Evolutionary conservation across 1,284 basidiomycete species (phyloP).

Genomic region (Sanghuangporus weigelae): DNA sequence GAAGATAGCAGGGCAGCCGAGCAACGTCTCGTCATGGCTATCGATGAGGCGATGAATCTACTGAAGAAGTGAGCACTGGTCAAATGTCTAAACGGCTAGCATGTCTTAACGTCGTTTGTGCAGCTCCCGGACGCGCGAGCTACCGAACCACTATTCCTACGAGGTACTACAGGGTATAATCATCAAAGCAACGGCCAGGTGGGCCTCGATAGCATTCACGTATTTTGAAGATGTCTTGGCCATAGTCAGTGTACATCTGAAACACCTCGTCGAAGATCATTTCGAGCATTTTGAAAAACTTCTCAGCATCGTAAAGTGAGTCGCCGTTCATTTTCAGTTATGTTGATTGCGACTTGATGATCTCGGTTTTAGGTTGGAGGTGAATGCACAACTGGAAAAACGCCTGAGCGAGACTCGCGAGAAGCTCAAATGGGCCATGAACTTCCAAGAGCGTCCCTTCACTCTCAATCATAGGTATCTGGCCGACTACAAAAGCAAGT

Average conservation of each 20-base stretch:
- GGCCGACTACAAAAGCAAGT: conserved; percentile 51
- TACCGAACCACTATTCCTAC: conserved; percentile 63
- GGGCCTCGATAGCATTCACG: conserved; percentile 41
- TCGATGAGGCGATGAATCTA: conserved; percentile 49
- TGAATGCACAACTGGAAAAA: conserved; percentile 42
- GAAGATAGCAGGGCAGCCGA: neutral
- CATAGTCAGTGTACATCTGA: conserved; percentile 37
- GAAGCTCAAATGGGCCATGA: conserved; percentile 45
- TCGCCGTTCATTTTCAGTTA: conserved; percentile 6
- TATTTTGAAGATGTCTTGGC: conserved; percentile 44
- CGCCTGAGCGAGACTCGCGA: conserved; percentile 36
- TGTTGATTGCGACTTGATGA: neutral
- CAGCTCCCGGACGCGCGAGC: conserved; percentile 63
- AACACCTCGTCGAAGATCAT: conserved; percentile 37
- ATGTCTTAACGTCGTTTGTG: neutral
- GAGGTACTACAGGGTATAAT: conserved; percentile 52
- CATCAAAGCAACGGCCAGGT: conserved; percentile 36
- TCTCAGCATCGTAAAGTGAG: conserved; percentile 50
- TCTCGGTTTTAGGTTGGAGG: conserved; percentile 32
- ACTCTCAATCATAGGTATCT: conserved; percentile 58
- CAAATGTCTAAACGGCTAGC: neutral
- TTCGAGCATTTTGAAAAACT: conserved; percentile 51
- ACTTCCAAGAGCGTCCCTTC: conserved; percentile 47
- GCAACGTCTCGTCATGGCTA: conserved; percentile 33
- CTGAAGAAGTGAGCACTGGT: conserved; percentile 40